Evolutionary conservation across 164 flowering plant genomes (phyloP).

Genomic region (Euptelea pleiosperma): DNA sequence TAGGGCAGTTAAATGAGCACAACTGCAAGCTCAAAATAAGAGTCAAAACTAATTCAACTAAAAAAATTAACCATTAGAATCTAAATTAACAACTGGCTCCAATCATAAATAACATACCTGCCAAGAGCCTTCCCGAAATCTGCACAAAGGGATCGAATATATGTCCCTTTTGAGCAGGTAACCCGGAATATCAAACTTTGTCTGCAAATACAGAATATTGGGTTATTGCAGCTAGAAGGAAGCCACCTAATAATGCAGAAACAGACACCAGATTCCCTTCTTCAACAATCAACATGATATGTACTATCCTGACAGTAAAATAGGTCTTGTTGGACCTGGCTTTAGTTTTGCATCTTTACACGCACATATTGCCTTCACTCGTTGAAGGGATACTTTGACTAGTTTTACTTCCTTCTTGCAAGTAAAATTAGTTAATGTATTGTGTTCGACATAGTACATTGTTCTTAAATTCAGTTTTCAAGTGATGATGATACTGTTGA

Average conservation of each 20-base stretch:
- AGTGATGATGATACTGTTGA: too few relatives aligned
- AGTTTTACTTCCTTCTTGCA: too few relatives aligned
- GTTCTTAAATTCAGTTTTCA: too few relatives aligned
- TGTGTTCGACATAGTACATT: too few relatives aligned
- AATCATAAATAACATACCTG: constrained; percentile 38
- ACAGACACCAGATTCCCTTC: too few relatives aligned
- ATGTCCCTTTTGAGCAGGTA: constrained; percentile 95
- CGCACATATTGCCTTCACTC: too few relatives aligned
- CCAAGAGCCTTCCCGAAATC: constrained; percentile 91
- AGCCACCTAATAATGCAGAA: too few relatives aligned
- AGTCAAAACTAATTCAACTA: neutral
- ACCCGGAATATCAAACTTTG: constrained; percentile 90
- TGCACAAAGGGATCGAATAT: constrained; percentile 90
- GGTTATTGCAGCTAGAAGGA: neutral
- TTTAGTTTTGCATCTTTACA: too few relatives aligned
- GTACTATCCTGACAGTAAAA: too few relatives aligned
- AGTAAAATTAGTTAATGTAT: too few relatives aligned
- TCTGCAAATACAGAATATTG: constrained; percentile 39
- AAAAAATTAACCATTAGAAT: neutral
- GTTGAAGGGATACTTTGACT: too few relatives aligned
- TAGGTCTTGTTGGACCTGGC: too few relatives aligned
- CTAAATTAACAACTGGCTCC: neutral
- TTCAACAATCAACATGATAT: neutral
- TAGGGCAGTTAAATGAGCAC: constrained; percentile 89
- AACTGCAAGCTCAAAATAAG: constrained; percentile 46